Percentiles rank a stretch among this genome's conserved stretches.
These are phyloP conservation scores for Coniochaeta sp. DNA, from an alignment of 2,329 filamentous ascomycete species.

Conservation along the genomic window DNA sequence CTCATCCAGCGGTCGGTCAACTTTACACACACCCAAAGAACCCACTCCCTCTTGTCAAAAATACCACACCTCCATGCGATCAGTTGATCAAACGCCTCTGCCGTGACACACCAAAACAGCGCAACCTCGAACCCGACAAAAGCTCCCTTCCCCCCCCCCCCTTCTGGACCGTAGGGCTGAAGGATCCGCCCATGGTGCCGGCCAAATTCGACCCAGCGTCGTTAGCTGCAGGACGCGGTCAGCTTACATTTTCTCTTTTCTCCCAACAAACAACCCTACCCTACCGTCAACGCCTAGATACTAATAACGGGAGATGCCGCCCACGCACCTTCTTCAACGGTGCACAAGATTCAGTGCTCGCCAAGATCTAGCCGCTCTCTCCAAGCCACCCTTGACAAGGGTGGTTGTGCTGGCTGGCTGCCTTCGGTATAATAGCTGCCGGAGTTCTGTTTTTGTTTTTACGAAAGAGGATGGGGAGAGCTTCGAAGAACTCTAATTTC, in stretches of 20 bases:
- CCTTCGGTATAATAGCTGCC: not conserved
- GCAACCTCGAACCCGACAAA: not conserved
- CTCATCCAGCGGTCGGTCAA: no score
- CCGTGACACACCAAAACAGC: not conserved
- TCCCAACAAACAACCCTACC: no score
- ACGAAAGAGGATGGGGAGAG: no score
- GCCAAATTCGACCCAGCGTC: not conserved
- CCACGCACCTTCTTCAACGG: conserved; percentile 1
- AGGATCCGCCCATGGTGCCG: not conserved
- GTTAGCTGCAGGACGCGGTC: not conserved
- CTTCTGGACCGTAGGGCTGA: no score
- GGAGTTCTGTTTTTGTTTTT: no score
- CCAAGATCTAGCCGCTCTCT: not conserved
- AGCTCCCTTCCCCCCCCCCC: no score
- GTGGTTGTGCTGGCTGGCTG: not conserved
- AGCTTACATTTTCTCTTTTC: not conserved
- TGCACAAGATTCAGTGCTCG: not conserved
- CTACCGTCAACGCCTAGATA: no score
- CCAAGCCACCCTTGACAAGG: not conserved
- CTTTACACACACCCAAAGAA: no score
- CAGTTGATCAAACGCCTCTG: not conserved
- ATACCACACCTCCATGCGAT: no score
- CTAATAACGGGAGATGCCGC: not conserved
- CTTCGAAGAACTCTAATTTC: no score
- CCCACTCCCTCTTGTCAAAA: no score